Conservation (phyloP, 2,329 filamentous ascomycete species). For the Ceratocystis huliohia region DNA sequence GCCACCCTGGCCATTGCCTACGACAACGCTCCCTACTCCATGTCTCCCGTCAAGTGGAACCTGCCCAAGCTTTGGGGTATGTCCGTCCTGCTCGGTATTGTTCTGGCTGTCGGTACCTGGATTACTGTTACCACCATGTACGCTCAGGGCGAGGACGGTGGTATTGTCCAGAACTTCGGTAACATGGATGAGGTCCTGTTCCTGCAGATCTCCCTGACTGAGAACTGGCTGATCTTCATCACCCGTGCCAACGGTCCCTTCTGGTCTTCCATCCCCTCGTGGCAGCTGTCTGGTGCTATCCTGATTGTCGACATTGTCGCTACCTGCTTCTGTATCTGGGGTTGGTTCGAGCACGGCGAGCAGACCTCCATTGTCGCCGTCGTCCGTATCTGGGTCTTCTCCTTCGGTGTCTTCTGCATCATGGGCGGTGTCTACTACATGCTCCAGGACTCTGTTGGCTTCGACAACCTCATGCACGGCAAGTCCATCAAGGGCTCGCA, state of each 20-base stretch:
- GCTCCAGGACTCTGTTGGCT: slow-evolving; percentile 65
- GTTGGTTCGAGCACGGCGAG: slow-evolving; percentile 56
- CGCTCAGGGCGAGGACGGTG: slow-evolving; percentile 50
- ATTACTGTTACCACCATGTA: slow-evolving; percentile 80
- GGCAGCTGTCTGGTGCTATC: slow-evolving; percentile 70
- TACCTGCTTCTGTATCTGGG: slow-evolving; percentile 75
- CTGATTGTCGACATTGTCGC: slow-evolving; percentile 70
- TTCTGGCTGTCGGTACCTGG: slow-evolving; percentile 76
- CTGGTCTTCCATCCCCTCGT: slow-evolving; percentile 80
- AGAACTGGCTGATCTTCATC: slow-evolving; percentile 96
- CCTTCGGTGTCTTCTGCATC: slow-evolving; percentile 76
- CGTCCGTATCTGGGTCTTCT: slow-evolving; percentile 83
- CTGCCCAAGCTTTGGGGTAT: slow-evolving; percentile 83
- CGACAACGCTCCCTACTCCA: slow-evolving; percentile 80
- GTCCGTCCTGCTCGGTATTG: slow-evolving; percentile 68
- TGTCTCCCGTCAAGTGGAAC: slow-evolving; percentile 87
- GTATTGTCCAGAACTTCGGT: slow-evolving; percentile 85
- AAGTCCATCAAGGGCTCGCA: slow-evolving; percentile 69
- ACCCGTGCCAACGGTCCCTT: slow-evolving; percentile 86
- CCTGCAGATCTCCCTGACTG: slow-evolving; percentile 77
- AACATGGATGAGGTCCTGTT: slow-evolving; percentile 71
- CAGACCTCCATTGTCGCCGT: slow-evolving; percentile 70
- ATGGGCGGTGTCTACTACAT: slow-evolving; percentile 64
- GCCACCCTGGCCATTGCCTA: slow-evolving; percentile 87
- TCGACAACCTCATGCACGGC: slow-evolving; percentile 89